Base-by-base conservation (phyloP, 306 rosid genomes). In the Medicago arabica region DNA sequence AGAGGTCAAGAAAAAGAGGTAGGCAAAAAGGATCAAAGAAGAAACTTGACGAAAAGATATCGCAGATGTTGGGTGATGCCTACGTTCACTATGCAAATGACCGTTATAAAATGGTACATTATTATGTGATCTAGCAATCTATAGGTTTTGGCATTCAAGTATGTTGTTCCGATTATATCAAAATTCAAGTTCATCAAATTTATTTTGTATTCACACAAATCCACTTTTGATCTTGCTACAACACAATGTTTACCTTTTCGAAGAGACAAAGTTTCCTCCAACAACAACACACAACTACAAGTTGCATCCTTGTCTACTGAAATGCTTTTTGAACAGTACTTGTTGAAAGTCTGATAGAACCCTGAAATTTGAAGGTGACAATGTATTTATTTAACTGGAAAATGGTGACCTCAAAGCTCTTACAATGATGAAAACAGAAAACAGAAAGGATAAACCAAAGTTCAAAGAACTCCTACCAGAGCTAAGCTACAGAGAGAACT, bases 1-100 rank as follows among this genome's bases (percentile, higher is more conserved):
- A 69, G 86, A 89, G 90, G 93, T 76, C 62, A 41, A 94, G 88
- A 79, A 92, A 84, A 83, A 85, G 91, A 83, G 97, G 97, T 62
- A 86, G 98, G 77, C 90, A 86, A 68, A 90, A 85, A 86, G 97
- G 98, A 66, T 87, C 97, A 67, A 94, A 65, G 80, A 92, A 90
- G 61, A 92, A 87, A 71, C 83, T 85, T 44, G 87, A 81, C 54
- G 93, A 90, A 60, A 87, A 80, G 47, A 44, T 90, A 62, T 83
- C 88, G 44, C 77, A 62, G 69, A 83, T 86, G 92, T 75, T 90
- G 62, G 97, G 96, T 53, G 89, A 92, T 67, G 98, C 97, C 82
- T 86, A 86, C 5, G 79, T 87, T 70, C 87, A 83, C 82, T 94
- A 85, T 82, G 88, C 88, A 28, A 83, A 75, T 53, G 85, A 85